Percentiles rank a stretch among this genome's conserved stretches.
phyloP scores from a whole-genome alignment of 225 moss, liverwort and hornwort species.

The Lunularia cruciata region DNA sequence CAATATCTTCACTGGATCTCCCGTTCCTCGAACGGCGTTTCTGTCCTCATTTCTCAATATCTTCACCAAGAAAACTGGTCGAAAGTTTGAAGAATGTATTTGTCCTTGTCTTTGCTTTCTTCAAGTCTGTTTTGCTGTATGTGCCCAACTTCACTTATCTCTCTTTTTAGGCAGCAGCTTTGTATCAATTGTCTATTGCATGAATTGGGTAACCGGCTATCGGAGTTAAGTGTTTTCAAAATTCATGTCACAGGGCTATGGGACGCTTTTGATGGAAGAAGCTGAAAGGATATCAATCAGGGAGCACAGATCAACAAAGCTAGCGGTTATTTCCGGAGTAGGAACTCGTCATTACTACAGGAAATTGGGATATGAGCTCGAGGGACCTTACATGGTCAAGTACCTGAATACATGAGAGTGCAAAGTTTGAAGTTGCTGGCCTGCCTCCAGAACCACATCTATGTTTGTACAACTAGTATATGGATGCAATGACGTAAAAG shows the following conservation, averaged over 20 bases:
- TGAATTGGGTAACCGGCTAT: not conserved
- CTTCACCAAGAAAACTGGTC: not conserved
- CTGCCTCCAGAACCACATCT: too few relatives aligned
- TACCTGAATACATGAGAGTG: conserved; percentile 47
- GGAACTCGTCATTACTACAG: conserved; percentile 98
- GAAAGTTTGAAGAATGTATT: not conserved
- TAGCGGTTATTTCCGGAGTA: conserved; percentile 93
- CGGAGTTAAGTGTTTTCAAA: not conserved
- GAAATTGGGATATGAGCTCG: conserved; percentile 94
- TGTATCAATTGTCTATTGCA: not conserved
- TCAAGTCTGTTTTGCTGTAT: not conserved
- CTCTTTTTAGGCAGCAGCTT: not conserved
- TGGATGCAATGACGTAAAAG: too few relatives aligned
- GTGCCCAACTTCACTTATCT: not conserved
- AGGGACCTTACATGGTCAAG: conserved; percentile 99
- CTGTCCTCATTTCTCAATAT: too few relatives aligned
- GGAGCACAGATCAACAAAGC: conserved; percentile 83
- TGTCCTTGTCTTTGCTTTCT: too few relatives aligned
- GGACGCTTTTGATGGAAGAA: conserved; percentile 97
- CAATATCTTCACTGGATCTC: not conserved
- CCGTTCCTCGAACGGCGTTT: not conserved
- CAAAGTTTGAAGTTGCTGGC: too few relatives aligned
- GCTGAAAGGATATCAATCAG: conserved; percentile 77
- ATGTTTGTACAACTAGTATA: too few relatives aligned
- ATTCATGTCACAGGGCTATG: conserved; percentile 82